These are phyloP conservation scores for Hypoxylon sp. DNA, from an alignment of 2,329 filamentous ascomycete genomes.

Conservation along the genomic window DNA sequence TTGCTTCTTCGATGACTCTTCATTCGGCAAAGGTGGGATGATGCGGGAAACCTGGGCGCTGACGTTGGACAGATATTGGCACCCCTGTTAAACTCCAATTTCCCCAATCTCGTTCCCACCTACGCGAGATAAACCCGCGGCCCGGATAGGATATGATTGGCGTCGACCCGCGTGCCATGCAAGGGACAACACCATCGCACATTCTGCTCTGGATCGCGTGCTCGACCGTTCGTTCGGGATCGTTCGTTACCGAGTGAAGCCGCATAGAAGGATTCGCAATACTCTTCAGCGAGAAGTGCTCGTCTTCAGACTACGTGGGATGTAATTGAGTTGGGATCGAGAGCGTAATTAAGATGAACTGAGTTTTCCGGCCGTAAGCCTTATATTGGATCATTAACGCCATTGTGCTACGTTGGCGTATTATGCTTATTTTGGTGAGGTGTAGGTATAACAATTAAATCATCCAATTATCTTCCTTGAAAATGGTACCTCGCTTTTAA, in stretches of 20 bases:
- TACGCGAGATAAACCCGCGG: conserved; percentile 34
- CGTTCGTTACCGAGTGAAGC: conserved; percentile 8
- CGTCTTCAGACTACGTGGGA: neutral
- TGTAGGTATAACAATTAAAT: neutral
- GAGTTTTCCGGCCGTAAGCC: neutral
- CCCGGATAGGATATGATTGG: conserved; percentile 39
- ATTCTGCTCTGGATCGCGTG: conserved; percentile 36
- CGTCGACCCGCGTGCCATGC: conserved; percentile 35
- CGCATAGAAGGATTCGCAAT: neutral
- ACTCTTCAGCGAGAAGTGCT: neutral
- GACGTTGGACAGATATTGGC: conserved; percentile 37
- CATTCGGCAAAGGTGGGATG: conserved; percentile 29
- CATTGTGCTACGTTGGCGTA: neutral
- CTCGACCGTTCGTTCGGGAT: conserved; percentile 34
- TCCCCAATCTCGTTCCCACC: conserved; percentile 28
- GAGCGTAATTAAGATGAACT: neutral
- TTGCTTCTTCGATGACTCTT: conserved; percentile 10
- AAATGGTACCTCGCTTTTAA: neutral
- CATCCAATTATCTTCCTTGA: neutral
- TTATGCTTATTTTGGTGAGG: neutral
- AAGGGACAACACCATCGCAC: conserved; percentile 32
- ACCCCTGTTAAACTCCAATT: conserved; percentile 28
- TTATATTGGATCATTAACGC: neutral
- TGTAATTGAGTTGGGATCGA: neutral
- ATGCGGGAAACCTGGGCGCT: conserved; percentile 31